These are phyloP conservation scores for Penicillium alfredii DNA, from an alignment of 495 filamentous ascomycete species.

Conservation along the genomic window DNA sequence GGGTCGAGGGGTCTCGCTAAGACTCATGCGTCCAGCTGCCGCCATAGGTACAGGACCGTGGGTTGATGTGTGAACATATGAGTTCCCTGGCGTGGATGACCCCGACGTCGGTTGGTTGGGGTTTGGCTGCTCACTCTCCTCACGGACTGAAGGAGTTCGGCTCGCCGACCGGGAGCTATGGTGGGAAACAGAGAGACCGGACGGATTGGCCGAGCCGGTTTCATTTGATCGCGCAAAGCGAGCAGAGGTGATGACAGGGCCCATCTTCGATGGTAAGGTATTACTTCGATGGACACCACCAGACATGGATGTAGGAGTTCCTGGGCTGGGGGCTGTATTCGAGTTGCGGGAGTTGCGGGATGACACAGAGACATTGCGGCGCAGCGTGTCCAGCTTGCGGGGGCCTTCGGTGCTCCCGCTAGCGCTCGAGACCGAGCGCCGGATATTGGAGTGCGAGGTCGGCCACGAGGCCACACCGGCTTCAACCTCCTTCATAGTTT, in stretches of 20 bases:
- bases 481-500: constrained; percentile 80
- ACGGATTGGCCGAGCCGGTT: constrained; percentile 23
- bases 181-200: constrained; percentile 28
- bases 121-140: constrained; percentile 14
- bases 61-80: constrained; percentile 32
- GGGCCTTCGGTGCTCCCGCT: constrained; percentile 84
- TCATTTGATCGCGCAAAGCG: constrained; percentile 44
- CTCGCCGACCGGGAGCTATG: constrained; percentile 32
- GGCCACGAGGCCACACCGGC: constrained; percentile 53
- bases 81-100: constrained; percentile 10
- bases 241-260: constrained; percentile 60
- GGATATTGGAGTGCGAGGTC: constrained; percentile 51
- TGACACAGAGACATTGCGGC: constrained; percentile 77
- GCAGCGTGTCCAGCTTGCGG: constrained; percentile 62
- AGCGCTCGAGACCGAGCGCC: constrained; percentile 75
- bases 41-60: constrained; percentile 30
- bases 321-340: constrained; percentile 62
- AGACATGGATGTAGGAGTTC: constrained; percentile 55
- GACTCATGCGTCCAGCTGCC: constrained; percentile 15
- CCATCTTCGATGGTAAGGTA: constrained; percentile 89
- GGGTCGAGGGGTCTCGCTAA: constrained; percentile 33
- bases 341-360: constrained; percentile 67
- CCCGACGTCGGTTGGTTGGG: constrained; percentile 1
- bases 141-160: constrained; percentile 28
- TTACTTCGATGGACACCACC: constrained; percentile 78